These are phyloP conservation scores for Borovskyia barvae DNA, from an alignment of 208 protist genomes.

Conservation along the genomic window DNA sequence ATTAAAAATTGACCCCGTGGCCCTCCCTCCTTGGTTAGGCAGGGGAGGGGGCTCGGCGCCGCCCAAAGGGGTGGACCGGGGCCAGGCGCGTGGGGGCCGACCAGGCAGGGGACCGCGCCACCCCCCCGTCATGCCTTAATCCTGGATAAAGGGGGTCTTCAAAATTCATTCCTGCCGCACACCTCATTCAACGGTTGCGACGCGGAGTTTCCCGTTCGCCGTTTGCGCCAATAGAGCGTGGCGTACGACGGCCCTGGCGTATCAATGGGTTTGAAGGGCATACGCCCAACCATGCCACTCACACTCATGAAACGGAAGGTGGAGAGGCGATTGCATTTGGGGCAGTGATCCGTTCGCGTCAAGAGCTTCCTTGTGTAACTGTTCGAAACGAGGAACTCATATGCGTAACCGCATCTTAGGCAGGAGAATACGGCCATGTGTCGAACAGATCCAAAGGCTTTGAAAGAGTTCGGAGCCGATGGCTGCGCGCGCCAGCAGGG, in stretches of 20 bases:
- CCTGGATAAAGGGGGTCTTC: constrained; percentile 1
- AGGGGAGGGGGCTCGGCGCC: too few species aligned
- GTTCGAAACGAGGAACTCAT: constrained; percentile 78
- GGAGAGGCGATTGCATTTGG: constrained; percentile 56
- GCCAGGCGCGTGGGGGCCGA: too few species aligned
- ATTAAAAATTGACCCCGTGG: too few species aligned
- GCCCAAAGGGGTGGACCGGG: too few species aligned
- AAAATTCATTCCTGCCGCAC: constrained; percentile 58
- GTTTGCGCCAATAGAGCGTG: constrained; percentile 75
- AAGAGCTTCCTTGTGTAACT: constrained; percentile 47
- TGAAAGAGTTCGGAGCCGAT: too few species aligned
- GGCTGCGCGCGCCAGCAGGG: too few species aligned
- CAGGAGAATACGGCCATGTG: constrained; percentile 86
- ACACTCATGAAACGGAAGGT: constrained; percentile 73
- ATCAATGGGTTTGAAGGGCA: constrained; percentile 63
- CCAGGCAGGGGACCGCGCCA: too few species aligned
- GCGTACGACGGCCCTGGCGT: constrained; percentile 62
- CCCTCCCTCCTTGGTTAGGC: too few species aligned
- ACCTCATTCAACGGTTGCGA: constrained; percentile 55
- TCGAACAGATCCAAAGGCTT: too few species aligned
- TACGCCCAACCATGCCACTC: constrained; percentile 77
- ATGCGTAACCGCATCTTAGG: constrained; percentile 70
- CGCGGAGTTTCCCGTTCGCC: constrained; percentile 41
- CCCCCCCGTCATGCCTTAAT: too few species aligned
- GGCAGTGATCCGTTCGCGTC: constrained; percentile 61